A percentile compares a stretch with the other conserved stretches of the same genome.
Conservation (phyloP, 2,329 filamentous ascomycete genomes). For the Fusarium anguioides region DNA sequence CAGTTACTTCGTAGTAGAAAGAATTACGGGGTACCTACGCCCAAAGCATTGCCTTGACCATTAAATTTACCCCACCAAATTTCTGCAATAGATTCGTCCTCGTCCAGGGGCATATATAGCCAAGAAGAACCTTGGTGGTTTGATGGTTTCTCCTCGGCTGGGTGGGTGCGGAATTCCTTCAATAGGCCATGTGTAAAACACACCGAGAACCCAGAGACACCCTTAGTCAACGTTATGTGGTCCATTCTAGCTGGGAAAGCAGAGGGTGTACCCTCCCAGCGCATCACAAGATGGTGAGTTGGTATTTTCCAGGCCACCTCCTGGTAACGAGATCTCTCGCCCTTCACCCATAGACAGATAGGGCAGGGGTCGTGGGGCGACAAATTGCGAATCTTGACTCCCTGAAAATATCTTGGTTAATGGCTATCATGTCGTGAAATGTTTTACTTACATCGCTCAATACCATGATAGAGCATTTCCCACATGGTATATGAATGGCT, state of each 20-base stretch:
- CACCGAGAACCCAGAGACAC: too few species aligned
- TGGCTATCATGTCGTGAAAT: not conserved
- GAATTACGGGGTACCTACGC: not conserved
- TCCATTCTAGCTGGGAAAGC: too few species aligned
- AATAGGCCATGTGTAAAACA: too few species aligned
- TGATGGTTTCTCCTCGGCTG: too few species aligned
- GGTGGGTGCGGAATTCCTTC: too few species aligned
- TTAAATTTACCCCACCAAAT: not conserved
- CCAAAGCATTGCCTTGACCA: not conserved
- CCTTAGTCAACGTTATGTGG: too few species aligned
- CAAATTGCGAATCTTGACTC: not conserved
- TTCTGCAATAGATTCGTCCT: not conserved
- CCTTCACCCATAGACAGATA: too few species aligned
- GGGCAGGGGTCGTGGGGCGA: not conserved
- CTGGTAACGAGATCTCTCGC: too few species aligned
- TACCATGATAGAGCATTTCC: not conserved
- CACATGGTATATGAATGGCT: not conserved
- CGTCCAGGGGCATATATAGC: not conserved
- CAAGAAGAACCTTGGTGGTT: not conserved
- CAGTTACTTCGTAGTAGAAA: not conserved
- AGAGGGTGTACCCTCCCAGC: too few species aligned
- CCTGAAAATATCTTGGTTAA: not conserved
- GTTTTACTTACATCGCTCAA: not conserved
- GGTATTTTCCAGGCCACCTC: too few species aligned
- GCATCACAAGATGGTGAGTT: too few species aligned